phyloP scores from a whole-genome alignment of 202 grass and related monocot species.

The Zoysia matrella region DNA sequence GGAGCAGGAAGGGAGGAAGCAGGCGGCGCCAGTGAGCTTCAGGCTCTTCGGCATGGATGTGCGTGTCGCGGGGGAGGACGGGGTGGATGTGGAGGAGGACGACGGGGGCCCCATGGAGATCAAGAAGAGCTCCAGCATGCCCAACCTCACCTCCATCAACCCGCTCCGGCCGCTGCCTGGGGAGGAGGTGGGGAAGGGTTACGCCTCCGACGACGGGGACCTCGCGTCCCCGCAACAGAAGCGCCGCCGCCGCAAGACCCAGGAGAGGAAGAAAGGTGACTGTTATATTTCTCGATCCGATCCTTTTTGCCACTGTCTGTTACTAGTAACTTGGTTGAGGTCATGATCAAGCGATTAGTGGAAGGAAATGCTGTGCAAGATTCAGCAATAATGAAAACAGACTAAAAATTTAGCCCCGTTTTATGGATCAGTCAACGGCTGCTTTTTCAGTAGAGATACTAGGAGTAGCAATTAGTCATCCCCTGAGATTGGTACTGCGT shows the following conservation, averaged over 20 bases:
- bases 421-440: constrained; percentile 2
- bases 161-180: not conserved
- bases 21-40: constrained; percentile 33
- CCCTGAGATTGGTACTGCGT: too few species aligned
- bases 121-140: constrained; percentile 55
- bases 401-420: not conserved
- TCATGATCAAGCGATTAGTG: not conserved
- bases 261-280: constrained; percentile 79
- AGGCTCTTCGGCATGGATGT: constrained; percentile 66
- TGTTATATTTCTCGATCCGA: not conserved
- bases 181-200: not conserved
- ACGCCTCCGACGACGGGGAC: constrained; percentile 12
- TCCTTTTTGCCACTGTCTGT: not conserved
- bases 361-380: not conserved
- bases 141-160: constrained; percentile 37
- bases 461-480: not conserved
- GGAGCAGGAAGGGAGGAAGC: not conserved
- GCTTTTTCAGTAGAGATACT: not conserved
- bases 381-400: not conserved
- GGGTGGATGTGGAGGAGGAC: not conserved
- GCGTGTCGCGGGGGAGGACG: not conserved
- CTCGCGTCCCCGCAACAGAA: constrained; percentile 47
- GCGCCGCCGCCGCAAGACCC: constrained; percentile 55
- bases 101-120: constrained; percentile 1
- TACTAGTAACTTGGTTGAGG: not conserved